Evolutionary conservation across 176 grass and related monocot genomes (phyloP), one percentile per base, ranked within the genome.

Genomic region (Zoysia pacifica): DNA sequence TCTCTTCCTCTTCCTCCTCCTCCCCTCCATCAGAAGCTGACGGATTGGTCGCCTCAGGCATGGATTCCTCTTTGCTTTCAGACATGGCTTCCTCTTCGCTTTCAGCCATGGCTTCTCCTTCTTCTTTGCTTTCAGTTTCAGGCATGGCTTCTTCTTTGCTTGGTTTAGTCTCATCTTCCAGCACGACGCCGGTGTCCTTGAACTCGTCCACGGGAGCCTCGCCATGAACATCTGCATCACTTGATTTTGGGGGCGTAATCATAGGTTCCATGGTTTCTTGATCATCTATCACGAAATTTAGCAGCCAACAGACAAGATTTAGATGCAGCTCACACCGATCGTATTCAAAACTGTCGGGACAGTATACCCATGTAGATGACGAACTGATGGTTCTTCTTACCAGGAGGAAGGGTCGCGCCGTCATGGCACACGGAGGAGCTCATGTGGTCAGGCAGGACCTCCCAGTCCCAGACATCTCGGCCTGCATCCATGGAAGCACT

Each of bases 401-500:
- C 81, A 42, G 50, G 5, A 47, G 45, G 20, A 52, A 62, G 20
- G 48, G 52, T 15, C 13, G n/a, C 50, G 70, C 80, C 49, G 73
- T n/a, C 53, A 38, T 71, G 81, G 36, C 35, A 59, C 28, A 42
- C 44, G 61, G 81, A 82, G 65, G 64, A 60, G 70, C 40, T 83
- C 74, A 67, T 87, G 54, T 66, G 52, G 52, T 86, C 89, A 42
- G 95, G 90, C 53, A 99, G 78, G 65, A 99, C 77, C 85, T 95
- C 96, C 96, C 96, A 99, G 75, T 95, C 96, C 96, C 96, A 99
- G 48, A 77, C 77, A 37, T 91, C 93, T 48, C 39, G 69, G 75
- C 81, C 65, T 2, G 35, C 69, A 28, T 75, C 79, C 80, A 88
- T 74, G 38, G 64, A 4, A 10, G 2, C 61, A 87, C 36, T 69